Conservation (phyloP, 306 rosid genomes). For the Corylus heterophylla region DNA sequence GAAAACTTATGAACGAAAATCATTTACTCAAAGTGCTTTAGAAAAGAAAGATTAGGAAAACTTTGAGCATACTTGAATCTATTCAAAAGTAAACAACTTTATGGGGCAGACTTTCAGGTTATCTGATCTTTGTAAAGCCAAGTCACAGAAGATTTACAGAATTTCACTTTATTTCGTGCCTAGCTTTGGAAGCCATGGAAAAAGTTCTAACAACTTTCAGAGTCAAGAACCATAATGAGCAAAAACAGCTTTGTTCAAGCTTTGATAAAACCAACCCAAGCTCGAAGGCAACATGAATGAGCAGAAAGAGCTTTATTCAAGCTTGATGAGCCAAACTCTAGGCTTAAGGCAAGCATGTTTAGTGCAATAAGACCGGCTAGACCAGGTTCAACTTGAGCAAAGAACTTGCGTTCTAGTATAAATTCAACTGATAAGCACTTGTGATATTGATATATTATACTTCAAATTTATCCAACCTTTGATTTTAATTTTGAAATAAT, state of each 20-base stretch:
- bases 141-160: not conserved
- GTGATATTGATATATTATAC: not conserved
- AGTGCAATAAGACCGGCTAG: not conserved
- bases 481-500: not conserved
- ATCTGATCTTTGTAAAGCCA: not conserved
- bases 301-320: conserved; percentile 5
- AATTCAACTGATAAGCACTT: not conserved
- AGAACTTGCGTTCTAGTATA: not conserved
- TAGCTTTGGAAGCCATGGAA: conserved; percentile 10
- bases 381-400: not conserved
- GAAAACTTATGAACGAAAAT: conserved; percentile 20
- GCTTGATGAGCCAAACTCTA: not conserved
- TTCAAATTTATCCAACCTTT: not conserved
- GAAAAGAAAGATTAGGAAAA: conserved; percentile 3
- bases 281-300: not conserved
- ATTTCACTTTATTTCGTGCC: not conserved
- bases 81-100: not conserved
- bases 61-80: not conserved
- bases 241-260: conserved; percentile 7
- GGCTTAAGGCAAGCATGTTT: not conserved
- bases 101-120: not conserved
- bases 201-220: conserved; percentile 8
- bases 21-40: conserved; percentile 11
- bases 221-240: not conserved
- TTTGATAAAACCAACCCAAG: not conserved